Conservation (phyloP, 805 yeast species). For the Suhomyces xylopsoci region DNA sequence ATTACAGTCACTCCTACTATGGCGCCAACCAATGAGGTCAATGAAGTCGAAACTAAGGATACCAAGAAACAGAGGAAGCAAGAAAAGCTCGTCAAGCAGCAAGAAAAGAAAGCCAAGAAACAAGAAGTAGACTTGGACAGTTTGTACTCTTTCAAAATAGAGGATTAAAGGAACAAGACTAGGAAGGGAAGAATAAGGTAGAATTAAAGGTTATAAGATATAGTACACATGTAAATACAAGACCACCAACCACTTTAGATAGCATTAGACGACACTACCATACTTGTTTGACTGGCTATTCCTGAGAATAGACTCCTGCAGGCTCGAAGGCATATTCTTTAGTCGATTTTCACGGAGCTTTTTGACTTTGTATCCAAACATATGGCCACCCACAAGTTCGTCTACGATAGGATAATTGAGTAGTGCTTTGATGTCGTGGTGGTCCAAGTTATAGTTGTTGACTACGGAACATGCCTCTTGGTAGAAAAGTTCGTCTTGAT, state of each 20-base stretch:
- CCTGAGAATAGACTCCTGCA: slow-evolving; percentile 5
- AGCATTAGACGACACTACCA: slow-evolving; percentile 31
- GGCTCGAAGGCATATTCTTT: slow-evolving; percentile 10
- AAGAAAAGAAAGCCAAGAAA: slow-evolving; percentile 5
- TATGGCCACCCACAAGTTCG: slow-evolving; percentile 37
- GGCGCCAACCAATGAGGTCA: not conserved
- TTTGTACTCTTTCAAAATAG: slow-evolving; percentile 39
- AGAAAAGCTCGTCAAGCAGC: slow-evolving; percentile 1
- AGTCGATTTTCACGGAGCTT: slow-evolving; percentile 30
- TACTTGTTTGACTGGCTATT: slow-evolving; percentile 17
- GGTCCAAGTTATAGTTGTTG: slow-evolving; percentile 34
- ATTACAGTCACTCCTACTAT: slow-evolving; percentile 15
- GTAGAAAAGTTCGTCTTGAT: slow-evolving; percentile 38
- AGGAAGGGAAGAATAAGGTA: not conserved
- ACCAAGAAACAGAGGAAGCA: slow-evolving; percentile 2
- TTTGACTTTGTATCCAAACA: slow-evolving; percentile 40
- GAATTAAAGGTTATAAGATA: not conserved
- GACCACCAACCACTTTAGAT: not conserved
- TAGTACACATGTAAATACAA: not conserved
- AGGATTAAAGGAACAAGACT: slow-evolving; percentile 20
- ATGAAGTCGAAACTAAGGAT: not conserved
- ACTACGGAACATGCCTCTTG: slow-evolving; percentile 28
- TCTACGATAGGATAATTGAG: slow-evolving; percentile 46
- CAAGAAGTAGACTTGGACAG: slow-evolving; percentile 35
- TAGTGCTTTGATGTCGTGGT: slow-evolving; percentile 29